Evolutionary conservation across 2,329 filamentous ascomycete genomes (phyloP).

Genomic region (Ophiosphaerella herpotricha): DNA sequence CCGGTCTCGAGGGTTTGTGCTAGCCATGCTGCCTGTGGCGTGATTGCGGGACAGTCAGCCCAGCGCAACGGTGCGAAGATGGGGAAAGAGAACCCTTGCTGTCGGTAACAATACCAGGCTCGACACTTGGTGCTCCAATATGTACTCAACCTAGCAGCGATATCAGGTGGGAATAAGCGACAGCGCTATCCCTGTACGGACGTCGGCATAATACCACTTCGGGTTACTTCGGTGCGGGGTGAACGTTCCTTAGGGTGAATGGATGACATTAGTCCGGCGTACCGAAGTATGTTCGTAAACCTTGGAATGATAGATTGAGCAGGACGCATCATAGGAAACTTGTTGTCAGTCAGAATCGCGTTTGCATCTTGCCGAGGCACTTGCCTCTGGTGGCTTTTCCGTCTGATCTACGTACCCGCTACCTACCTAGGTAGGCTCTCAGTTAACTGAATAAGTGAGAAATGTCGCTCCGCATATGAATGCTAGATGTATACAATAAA

Average conservation of each 20-base stretch:
- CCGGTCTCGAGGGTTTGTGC: slow-evolving; percentile 29
- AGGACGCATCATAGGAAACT: too few relatives aligned
- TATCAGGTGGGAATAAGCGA: slow-evolving; percentile 16
- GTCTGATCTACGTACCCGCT: too few relatives aligned
- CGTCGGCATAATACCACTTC: slow-evolving; percentile 31
- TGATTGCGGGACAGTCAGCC: slow-evolving; percentile 1
- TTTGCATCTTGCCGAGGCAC: too few relatives aligned
- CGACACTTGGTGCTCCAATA: slow-evolving; percentile 24
- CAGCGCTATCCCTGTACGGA: slow-evolving; percentile 17
- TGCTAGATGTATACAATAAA: too few relatives aligned
- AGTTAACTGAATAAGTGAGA: too few relatives aligned
- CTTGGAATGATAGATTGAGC: neutral
- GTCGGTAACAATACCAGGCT: slow-evolving; percentile 5
- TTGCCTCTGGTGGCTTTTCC: too few relatives aligned
- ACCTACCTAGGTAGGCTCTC: too few relatives aligned
- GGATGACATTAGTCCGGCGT: slow-evolving; percentile 9
- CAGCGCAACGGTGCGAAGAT: slow-evolving; percentile 7
- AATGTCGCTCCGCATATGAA: too few relatives aligned
- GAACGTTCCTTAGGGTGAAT: slow-evolving; percentile 8
- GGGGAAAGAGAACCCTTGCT: slow-evolving; percentile 6
- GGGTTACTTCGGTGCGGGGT: slow-evolving; percentile 30
- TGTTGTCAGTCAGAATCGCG: too few relatives aligned
- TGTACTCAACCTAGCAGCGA: slow-evolving; percentile 22
- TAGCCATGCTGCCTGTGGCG: slow-evolving; percentile 13
- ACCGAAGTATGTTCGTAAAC: slow-evolving; percentile 3